Percentiles rank a stretch among this genome's conserved stretches.
These are phyloP conservation scores for Anisodus tanguticus DNA, from an alignment of 257 asterid genomes.

Conservation along the genomic window DNA sequence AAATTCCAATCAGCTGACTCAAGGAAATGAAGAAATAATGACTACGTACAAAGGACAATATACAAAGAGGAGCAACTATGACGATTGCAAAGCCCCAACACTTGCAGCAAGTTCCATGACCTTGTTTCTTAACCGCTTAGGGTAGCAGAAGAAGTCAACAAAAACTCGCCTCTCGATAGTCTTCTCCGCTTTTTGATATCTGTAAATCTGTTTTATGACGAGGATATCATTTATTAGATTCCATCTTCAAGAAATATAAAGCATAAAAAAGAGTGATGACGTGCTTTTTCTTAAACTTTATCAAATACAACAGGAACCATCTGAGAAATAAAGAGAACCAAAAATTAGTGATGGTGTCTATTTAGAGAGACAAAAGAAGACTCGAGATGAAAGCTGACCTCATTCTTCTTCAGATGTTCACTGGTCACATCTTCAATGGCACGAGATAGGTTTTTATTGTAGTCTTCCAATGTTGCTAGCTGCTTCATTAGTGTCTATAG, in stretches of 20 bases:
- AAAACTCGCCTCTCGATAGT: slow-evolving; percentile 84
- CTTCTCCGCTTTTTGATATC: slow-evolving; percentile 89
- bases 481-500: slow-evolving; percentile 84
- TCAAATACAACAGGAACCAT: neutral
- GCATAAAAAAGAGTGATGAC: neutral
- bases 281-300: neutral
- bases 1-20: neutral
- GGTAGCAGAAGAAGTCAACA: slow-evolving; percentile 95
- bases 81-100: slow-evolving; percentile 81
- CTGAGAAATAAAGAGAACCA: neutral
- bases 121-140: slow-evolving; percentile 85
- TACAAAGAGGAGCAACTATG: slow-evolving; percentile 39
- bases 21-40: neutral
- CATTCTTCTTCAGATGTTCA: slow-evolving; percentile 94
- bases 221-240: neutral
- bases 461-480: slow-evolving; percentile 95
- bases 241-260: neutral
- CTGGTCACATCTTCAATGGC: slow-evolving; percentile 91
- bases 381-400: slow-evolving; percentile 46
- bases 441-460: slow-evolving; percentile 81
- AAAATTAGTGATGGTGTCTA: neutral
- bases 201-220: slow-evolving; percentile 64
- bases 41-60: slow-evolving; percentile 3
- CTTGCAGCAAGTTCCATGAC: slow-evolving; percentile 91
- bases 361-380: neutral